Conservation (phyloP, 441 rosid genomes). For the Croton setiger region DNA sequence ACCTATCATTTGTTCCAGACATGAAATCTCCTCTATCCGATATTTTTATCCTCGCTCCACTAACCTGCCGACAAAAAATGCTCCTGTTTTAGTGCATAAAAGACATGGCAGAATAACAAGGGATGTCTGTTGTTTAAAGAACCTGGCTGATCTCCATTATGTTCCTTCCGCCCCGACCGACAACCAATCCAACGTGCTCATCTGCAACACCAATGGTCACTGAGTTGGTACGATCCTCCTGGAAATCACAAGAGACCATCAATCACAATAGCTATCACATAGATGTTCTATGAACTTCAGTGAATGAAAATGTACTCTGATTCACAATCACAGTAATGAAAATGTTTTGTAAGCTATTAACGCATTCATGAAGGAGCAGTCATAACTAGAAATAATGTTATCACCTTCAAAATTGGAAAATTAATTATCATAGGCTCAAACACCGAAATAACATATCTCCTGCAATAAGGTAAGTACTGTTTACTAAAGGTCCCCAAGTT, state of each 20-base stretch:
- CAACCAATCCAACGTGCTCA: conserved; percentile 87
- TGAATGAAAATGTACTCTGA: neutral
- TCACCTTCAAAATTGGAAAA: neutral
- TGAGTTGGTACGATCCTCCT: conserved; percentile 78
- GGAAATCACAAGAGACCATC: conserved; percentile 25
- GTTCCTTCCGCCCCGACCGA: conserved; percentile 98
- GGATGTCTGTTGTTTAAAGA: conserved; percentile 5
- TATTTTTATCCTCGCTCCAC: conserved; percentile 90
- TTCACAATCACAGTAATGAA: neutral
- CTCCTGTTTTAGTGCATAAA: conserved; percentile 18
- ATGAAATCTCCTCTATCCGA: conserved; percentile 97
- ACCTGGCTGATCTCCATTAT: conserved; percentile 97
- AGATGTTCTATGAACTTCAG: neutral
- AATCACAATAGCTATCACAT: conserved; percentile 9
- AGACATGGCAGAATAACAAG: conserved; percentile 9
- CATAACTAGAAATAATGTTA: neutral
- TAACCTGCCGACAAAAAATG: conserved; percentile 47
- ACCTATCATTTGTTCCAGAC: conserved; percentile 91
- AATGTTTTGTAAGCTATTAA: neutral
- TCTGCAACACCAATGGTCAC: conserved; percentile 87
- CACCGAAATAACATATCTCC: neutral
- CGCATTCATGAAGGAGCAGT: neutral
- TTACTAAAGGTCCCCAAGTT: neutral
- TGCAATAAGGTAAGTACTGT: neutral
- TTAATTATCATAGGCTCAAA: neutral